Evolutionary conservation across 1,284 basidiomycete species (phyloP), one percentile per base, ranked within the genome.

Genomic region (Fomitopsis betulina): DNA sequence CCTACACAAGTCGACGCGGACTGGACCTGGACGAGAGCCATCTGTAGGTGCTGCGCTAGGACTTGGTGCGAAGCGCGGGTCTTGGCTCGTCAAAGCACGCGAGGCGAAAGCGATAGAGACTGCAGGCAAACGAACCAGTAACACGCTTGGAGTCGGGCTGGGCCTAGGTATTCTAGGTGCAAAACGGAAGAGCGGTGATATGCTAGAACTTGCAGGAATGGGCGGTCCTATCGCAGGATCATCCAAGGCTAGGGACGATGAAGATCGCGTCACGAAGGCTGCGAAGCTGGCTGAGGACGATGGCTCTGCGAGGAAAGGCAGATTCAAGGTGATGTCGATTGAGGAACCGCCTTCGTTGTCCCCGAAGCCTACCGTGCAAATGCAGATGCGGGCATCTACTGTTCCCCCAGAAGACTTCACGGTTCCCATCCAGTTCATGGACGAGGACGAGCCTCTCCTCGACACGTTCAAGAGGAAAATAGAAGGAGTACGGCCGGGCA

Each of bases 71-170:
- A 89, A 88, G 64, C 82, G 89, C 27, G 85, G 87, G 13, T 92
- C 89, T 0, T 91, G 90, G 89, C 69, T 92, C 57, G 83, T 81
- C 68, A 89, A 88, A 65, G 87, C 85, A 13, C 79, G 88, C 43
- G 89, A 91, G 67, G 85, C 79, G 23, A 91, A 90, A 64, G 86
- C 87, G 5, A 70, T 86, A 65, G 89, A 89, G 63, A 76, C 73
- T 35, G 76, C 76, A 13, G 69, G 67, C 3, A 82, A 79, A 66
- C 79, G 80, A 52, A 62, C 72, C 3, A 73, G 64, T 56, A 63
- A 15, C 10, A 50, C 68, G 33, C 56, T 68, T 40, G 65, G 62
- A 4, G 55, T 54, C 1, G 60, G 50, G 3, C 27, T 58, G 3
- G 53, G 55, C 21, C 39, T 60, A 5, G 27, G 35, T 7, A 53